Conservation (phyloP, 73 alveolate genomes). For the Uronychia binucleata region DNA sequence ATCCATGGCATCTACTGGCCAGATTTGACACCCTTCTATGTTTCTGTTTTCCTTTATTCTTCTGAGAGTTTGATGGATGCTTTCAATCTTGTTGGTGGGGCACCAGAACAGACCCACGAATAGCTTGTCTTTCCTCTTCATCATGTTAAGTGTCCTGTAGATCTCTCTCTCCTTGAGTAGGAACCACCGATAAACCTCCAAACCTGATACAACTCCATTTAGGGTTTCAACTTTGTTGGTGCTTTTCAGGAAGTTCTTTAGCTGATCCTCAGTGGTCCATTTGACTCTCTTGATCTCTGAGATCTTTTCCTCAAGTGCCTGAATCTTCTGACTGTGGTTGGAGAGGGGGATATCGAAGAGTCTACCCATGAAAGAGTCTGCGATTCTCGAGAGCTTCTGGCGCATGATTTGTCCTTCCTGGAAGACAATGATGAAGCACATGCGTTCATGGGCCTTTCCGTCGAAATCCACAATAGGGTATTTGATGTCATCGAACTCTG, state of each 20-base stretch:
- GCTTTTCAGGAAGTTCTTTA: slow-evolving; percentile 24
- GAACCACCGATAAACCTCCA: slow-evolving; percentile 58
- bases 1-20: slow-evolving; percentile 11
- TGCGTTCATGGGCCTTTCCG: slow-evolving; percentile 52
- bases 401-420: slow-evolving; percentile 83
- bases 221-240: slow-evolving; percentile 3
- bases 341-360: slow-evolving; percentile 31
- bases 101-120: slow-evolving; percentile 82
- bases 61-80: neutral
- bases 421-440: slow-evolving; percentile 76
- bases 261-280: slow-evolving; percentile 27
- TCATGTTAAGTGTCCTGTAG: slow-evolving; percentile 60
- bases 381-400: slow-evolving; percentile 76
- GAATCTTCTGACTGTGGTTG: slow-evolving; percentile 2
- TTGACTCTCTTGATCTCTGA: slow-evolving; percentile 10
- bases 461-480: slow-evolving; percentile 46
- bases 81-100: slow-evolving; percentile 27
- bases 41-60: slow-evolving; percentile 33
- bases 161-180: slow-evolving; percentile 60
- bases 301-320: neutral
- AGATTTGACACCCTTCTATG: slow-evolving; percentile 42
- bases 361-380: slow-evolving; percentile 80
- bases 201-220: slow-evolving; percentile 29
- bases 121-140: slow-evolving; percentile 51
- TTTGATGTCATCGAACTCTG: slow-evolving; percentile 68